Percentiles rank a stretch among this genome's conserved stretches.
Evolutionary conservation across 2,329 filamentous ascomycete species (phyloP).

Genomic region (Colletotrichum falcatum): DNA sequence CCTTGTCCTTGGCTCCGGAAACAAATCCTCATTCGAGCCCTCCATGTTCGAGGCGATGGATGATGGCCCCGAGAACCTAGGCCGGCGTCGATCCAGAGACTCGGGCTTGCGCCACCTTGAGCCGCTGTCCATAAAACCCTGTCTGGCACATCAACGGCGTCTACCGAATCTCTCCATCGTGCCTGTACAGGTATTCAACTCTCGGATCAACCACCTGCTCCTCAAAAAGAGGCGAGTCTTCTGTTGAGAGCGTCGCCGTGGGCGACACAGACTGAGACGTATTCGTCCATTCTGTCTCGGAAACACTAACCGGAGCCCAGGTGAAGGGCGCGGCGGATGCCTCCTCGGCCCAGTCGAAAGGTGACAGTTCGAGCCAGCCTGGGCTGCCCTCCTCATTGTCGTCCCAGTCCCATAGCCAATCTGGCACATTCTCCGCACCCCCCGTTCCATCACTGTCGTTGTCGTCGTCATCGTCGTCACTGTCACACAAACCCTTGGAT

Average conservation of each 20-base stretch:
- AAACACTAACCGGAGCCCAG: not conserved
- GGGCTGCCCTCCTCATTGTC: constrained; percentile 24
- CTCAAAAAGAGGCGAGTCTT: constrained; percentile 16
- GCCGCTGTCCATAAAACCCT: not conserved
- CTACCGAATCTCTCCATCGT: constrained; percentile 4
- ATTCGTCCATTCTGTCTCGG: constrained; percentile 29
- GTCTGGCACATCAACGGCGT: not conserved
- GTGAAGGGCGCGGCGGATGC: constrained; percentile 11
- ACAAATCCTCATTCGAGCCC: not conserved
- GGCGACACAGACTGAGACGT: constrained; percentile 29
- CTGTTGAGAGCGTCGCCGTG: constrained; percentile 9
- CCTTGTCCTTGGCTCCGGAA: not conserved
- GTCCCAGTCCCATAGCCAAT: constrained; percentile 40
- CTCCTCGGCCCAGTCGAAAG: constrained; percentile 23
- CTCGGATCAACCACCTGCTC: constrained; percentile 11
- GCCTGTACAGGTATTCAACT: constrained; percentile 18
- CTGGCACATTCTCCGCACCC: constrained; percentile 27
- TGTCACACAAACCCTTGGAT: constrained; percentile 13
- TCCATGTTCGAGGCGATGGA: not conserved
- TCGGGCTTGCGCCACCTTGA: not conserved
- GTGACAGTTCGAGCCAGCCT: constrained; percentile 27
- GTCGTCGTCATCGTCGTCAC: constrained; percentile 25
- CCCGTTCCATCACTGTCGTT: constrained; percentile 23
- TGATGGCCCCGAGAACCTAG: not conserved
- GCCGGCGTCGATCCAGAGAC: not conserved